Conservation (phyloP, 768 basidiomycete genomes). For the Lactifluus piperatus region DNA sequence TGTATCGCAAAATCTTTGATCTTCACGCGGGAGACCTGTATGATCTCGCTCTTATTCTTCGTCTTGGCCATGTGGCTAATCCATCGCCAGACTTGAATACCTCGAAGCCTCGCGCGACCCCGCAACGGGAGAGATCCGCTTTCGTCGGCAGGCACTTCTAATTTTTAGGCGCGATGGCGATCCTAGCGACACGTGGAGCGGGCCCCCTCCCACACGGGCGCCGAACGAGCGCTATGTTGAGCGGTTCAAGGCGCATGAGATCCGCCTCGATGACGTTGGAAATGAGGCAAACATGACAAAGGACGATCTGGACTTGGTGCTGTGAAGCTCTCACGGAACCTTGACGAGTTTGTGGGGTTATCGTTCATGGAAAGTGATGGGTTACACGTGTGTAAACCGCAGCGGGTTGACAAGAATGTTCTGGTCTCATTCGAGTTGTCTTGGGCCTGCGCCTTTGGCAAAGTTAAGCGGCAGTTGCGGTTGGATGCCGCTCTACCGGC, state of each 20-base stretch:
- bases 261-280: neutral
- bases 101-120: constrained; percentile 9
- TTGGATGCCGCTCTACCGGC: too few relatives aligned
- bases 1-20: constrained; percentile 13
- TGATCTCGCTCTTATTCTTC: neutral
- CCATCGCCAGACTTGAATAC: constrained; percentile 10
- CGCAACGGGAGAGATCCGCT: constrained; percentile 12
- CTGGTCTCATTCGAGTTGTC: too few relatives aligned
- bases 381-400: too few relatives aligned
- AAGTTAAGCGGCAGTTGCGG: too few relatives aligned
- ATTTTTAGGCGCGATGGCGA: neutral
- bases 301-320: constrained; percentile 5
- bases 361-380: too few relatives aligned
- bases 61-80: neutral
- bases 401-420: too few relatives aligned
- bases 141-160: constrained; percentile 11
- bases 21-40: constrained; percentile 3
- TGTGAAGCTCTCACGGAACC: neutral
- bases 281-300: neutral
- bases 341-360: neutral
- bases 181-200: neutral
- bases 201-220: too few relatives aligned
- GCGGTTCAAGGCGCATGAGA: constrained; percentile 3
- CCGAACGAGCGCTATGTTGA: neutral
- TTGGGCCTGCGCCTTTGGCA: too few relatives aligned